Base-by-base conservation (phyloP, 75 land plant species). In the Pinus albicaulis region DNA sequence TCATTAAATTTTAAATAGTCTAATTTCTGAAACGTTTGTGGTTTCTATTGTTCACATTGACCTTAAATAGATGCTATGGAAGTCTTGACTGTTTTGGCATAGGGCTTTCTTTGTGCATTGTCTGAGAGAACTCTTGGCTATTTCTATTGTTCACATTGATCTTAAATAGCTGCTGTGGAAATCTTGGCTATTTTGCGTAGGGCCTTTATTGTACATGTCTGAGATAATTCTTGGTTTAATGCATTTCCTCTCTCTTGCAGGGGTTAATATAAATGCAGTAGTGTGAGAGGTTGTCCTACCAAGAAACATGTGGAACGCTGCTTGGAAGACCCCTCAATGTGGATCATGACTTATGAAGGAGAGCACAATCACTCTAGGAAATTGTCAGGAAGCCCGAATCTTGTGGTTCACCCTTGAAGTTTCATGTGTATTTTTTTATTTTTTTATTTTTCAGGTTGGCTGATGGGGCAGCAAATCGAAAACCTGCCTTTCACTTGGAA, bases 221-320 rank as follows among this genome's bases (percentile, higher is more conserved):
- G n/a, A 64, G 68, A 34, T 20, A 64, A 20, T 0, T 22, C 12
- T 41, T 20, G n/a, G n/a, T 14, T 41, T 20, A 68, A 34, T 68
- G 44, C 11, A 38, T 17, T 55, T 55, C 12, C 24, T 61, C 17
- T 61, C 23, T 72, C 64, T 4, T 77, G 74, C 81, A 93, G 95
- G 84, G 95, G 95, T 38, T 93, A 93, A 75, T 93, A 93, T 65
- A 92, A 92, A 70, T 93, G 95, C 71, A 93, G 95, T 88, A 93
- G 95, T 81, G 83, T 92, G 84, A 87, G 92, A 77, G 95, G 95
- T n/a, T 93, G 95, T 56, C 95, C 95, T 59, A 93, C 95, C 17
- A 86, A 91, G 81, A 92, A 92, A 76, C 95, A 91, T 73, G 95
- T 92, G 0, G 95, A 93, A 69, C 80, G 95, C 58, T 86, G 88